Base-by-base conservation (phyloP, 73 alveolate species). In the Paramecium primaurelia region DNA sequence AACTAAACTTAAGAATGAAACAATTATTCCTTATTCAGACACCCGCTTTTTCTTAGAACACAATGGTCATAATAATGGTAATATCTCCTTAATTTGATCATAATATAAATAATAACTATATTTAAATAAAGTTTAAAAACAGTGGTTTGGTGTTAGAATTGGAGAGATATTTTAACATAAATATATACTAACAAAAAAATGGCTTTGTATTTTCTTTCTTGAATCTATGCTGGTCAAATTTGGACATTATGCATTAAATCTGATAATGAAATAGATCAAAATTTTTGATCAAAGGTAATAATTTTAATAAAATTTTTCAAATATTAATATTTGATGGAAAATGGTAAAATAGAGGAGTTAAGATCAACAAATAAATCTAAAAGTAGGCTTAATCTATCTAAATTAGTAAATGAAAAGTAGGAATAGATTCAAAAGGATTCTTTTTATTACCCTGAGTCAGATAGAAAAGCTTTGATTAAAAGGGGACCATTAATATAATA, bases 1-100 rank as follows among this genome's bases (percentile, higher is more conserved):
- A 58, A 94, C 92, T 37, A 95, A 95, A 16, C 75, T 92, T 68
- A 80, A 92, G 45, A 71, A 44, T 18, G 86, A 69, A 26, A 95
- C 96, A 4, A 69, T 20, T 10, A 71, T 93, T n/a, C 96, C 95
- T 32, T 93, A 93, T 32, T 40, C 92, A 51, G 96, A 93, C 42
- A 34, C 80, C 42, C 96, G 92, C 40, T 90, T 93, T 51, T 94
- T 93, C 16, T 95, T 95, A 32, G 92, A 89, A 77, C 92, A 93
- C 69, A 93, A 93, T 77, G 92, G 94, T 26, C 92, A 71, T 26
- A 89, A 89, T 73, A 89, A 71, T 71, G 75, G 91, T 20, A 80
- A 80, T 28, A 80, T 45, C 3, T 45, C 91, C 25, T 45, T 80
- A 16, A 1, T 44, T 20, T 80, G 91, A 80, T 54, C 69, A 4